Evolutionary conservation across 164 flowering plant genomes (phyloP), one percentile per base, ranked within the genome.

Genomic region (Echeveria elegans): DNA sequence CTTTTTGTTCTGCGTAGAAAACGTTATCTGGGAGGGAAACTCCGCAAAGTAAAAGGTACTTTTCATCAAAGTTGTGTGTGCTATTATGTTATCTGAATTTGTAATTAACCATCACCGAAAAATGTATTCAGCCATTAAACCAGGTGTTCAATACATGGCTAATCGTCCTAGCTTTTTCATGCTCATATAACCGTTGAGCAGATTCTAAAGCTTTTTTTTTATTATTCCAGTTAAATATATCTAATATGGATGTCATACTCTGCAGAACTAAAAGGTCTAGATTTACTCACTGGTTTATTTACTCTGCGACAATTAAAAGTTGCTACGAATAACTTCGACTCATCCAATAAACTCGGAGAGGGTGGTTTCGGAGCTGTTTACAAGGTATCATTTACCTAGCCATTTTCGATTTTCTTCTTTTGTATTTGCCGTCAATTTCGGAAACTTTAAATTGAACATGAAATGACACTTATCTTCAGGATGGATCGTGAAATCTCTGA

Each of bases 311-410:
- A 81, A 71, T 75, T 81, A 16, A 81, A 77, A 68, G 70, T 77
- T 64, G 82, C 84, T 18, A 81, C 84, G 18, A 74, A 73, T 21
- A 81, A 81, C 56, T 81, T 81, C 52, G 82, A 79, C 58, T 53
- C 79, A 11, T 68, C 66, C 70, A 75, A 78, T 66, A 81, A 81
- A 70, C 50, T 81, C 18, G 84, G 84, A 7, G 82, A 81, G 68
- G 84, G 84, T 66, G 84, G 84, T 18, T 81, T 81, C 69, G 84
- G 84, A 65, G 45, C 76, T 52, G 84, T 81, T 30, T 81, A 75
- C 71, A 78, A 78, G 80, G 84, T 81, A 32, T n/a, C 64, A 52
- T 30, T 60, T 18, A 32, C 43, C 65, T 34, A n/a, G n/a, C n/a
- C n/a, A n/a, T n/a, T n/a, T n/a, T n/a, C n/a, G n/a, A n/a, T n/a